Base-by-base conservation (phyloP, 768 basidiomycete genomes). In the Termitomyces eurrhizus region DNA sequence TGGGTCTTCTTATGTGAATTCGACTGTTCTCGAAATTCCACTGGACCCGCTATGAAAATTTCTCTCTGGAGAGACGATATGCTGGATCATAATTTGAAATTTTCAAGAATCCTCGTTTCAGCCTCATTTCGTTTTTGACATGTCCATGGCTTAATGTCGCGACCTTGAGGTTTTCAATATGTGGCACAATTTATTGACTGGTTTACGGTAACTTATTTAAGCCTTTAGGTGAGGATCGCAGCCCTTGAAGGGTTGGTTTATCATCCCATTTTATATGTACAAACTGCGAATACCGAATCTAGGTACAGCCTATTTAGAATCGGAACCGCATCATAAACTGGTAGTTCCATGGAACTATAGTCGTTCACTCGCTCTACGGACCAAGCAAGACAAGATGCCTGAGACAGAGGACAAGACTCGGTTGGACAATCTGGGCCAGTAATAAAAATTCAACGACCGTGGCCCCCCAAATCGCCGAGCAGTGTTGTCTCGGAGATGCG, bases 401-500 rank as follows among this genome's bases (percentile, higher is more conserved):
- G 52, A 53, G 52, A 53, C 52, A 53, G 14, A 14, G 24, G 8
- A 52, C 52, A 36, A 50, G 49, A 50, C 49, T 32, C 32, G 50
- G 51, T 52, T 52, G 35, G 32, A 36, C 55, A 37, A 56, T 39
- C 52, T 61, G 52, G 42, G 37, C 35, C 39, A 59, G 54, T 39
- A 58, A 21, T 8, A 56, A 63, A 58, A 52, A 56, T 53, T 58
- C 53, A 58, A 56, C 57, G 21, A 50, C 50, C 18, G 24, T 37
- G 39, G 44, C 26, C 48, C 32, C 18, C 18, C 36, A 52, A 52
- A 62, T 49, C 49, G 18, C 60, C 60, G 58, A 62, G 51, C 48
- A 53, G 49, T 42, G 49, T 56, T 60, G 63, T 64, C 60, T 64
- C 64, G 55, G 60, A 59, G 39, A 49, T 52, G 41, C 35, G 37